These are phyloP conservation scores for Inga laurina DNA, from an alignment of 306 rosid species.

Conservation along the genomic window DNA sequence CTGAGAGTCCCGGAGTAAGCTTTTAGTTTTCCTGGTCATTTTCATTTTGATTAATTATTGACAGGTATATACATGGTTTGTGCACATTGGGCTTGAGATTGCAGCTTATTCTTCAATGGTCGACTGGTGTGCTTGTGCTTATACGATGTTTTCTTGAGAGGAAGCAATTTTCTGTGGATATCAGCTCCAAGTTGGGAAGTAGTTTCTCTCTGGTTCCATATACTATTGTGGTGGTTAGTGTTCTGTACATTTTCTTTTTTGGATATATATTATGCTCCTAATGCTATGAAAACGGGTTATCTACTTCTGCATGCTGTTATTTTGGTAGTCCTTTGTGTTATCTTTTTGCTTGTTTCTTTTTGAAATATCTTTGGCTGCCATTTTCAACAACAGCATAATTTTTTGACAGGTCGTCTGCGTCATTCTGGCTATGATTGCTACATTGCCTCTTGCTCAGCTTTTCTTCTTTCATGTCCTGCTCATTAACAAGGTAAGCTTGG, in stretches of 20 bases:
- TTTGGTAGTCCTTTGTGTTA: background rate
- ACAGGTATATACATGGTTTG: conserved; percentile 86
- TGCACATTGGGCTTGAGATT: conserved; percentile 90
- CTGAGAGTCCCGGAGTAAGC: conserved; percentile 49
- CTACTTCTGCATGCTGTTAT: background rate
- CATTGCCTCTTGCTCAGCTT: conserved; percentile 91
- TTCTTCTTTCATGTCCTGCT: conserved; percentile 97
- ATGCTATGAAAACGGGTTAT: background rate
- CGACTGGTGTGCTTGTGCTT: conserved; percentile 88
- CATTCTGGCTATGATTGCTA: conserved; percentile 90
- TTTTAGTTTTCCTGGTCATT: conserved; percentile 68
- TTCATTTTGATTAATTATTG: conserved; percentile 76
- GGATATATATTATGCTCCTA: background rate
- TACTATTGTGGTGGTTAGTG: conserved; percentile 82
- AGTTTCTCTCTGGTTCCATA: conserved; percentile 89
- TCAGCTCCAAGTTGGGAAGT: conserved; percentile 87
- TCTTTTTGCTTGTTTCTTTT: background rate
- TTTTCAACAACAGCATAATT: background rate
- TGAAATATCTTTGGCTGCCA: background rate
- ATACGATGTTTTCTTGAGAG: conserved; percentile 84
- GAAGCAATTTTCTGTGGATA: conserved; percentile 71
- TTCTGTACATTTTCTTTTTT: conserved; percentile 11
- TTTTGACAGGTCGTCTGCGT: conserved; percentile 79
- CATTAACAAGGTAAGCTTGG: conserved; percentile 70
- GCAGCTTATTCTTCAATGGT: conserved; percentile 99